Base-by-base conservation (phyloP, 768 basidiomycete genomes). In the Suillus spraguei region DNA sequence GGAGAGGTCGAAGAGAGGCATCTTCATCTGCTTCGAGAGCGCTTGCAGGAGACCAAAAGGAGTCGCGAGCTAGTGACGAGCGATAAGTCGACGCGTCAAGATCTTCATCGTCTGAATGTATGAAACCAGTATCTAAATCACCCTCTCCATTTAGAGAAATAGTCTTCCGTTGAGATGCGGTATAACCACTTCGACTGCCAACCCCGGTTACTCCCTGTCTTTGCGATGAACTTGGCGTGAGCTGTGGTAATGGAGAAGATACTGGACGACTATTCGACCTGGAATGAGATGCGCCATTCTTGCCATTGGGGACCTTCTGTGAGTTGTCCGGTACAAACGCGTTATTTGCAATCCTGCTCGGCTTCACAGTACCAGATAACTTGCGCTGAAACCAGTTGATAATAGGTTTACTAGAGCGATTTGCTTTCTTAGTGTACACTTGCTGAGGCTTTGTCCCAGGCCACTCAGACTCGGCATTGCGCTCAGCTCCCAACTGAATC, bases 381-480 rank as follows among this genome's bases (percentile, higher is more conserved):
- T 95, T 95, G 66, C 91, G 87, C 70, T 94, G 92, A 64, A 95
- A 87, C 93, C 93, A 95, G 68, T 92, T 90, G 69, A 95, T 88
- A 68, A 95, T 89, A 10, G 93, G 93, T 72, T 92, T 91, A 74
- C 92, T 90, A 20, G 89, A 86, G 44, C 89, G 86, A 55, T 86
- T 84, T 8, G 85, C 72, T 72, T 89, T 91, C 79, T 91, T 90
- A 62, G 80, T 76, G 53, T 74, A 71, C 55, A 70, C 54, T 65
- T 83, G 83, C 70, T 70, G 66, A 63, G 65, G 72, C 64, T 67
- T 73, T 55, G 64, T 64, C 50, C 65, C 64, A 41, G 59, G 63
- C 67, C 64, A 67, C 63, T 61, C 70, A 63, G 65, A 67, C 63
- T 61, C 70, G 62, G 64, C 54, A 5, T 60, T 44, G 42, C 47